Evolutionary conservation across 371 early-diverging fungal species (phyloP).

Genomic region (Syncephalastrum contaminatum): DNA sequence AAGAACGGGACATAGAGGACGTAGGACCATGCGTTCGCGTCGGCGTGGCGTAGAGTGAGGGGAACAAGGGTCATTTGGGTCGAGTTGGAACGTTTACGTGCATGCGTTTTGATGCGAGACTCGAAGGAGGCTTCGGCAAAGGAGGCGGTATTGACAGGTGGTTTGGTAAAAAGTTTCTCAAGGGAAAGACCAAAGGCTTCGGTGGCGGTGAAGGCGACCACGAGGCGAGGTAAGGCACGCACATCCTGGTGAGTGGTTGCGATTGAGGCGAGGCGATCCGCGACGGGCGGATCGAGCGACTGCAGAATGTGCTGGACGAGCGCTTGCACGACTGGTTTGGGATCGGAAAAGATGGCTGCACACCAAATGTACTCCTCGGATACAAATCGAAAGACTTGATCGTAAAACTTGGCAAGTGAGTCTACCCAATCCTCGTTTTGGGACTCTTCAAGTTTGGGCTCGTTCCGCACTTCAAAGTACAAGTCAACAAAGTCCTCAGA

Average conservation of each 20-base stretch:
- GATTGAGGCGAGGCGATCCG: slow-evolving; percentile 24
- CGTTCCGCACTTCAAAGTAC: slow-evolving; percentile 51
- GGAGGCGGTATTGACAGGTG: slow-evolving; percentile 31
- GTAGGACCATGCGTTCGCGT: slow-evolving; percentile 50
- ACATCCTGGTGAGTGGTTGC: slow-evolving; percentile 27
- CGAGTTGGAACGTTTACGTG: slow-evolving; percentile 19
- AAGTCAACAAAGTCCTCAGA: slow-evolving; percentile 56
- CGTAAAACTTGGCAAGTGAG: slow-evolving; percentile 43
- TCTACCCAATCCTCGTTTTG: slow-evolving; percentile 22
- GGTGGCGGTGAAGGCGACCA: slow-evolving; percentile 44
- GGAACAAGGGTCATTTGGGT: slow-evolving; percentile 16
- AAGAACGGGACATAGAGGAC: slow-evolving; percentile 62
- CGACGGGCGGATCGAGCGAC: slow-evolving; percentile 59
- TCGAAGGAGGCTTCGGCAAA: slow-evolving; percentile 11
- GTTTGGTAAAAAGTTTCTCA: slow-evolving; percentile 51
- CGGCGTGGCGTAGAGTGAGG: slow-evolving; percentile 24
- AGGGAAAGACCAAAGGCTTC: slow-evolving; percentile 55
- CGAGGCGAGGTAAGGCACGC: slow-evolving; percentile 34
- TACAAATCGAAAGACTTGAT: slow-evolving; percentile 47
- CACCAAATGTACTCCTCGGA: slow-evolving; percentile 66
- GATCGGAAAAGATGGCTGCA: slow-evolving; percentile 58
- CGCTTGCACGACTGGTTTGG: slow-evolving; percentile 45
- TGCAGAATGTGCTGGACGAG: slow-evolving; percentile 56
- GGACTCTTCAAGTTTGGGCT: slow-evolving; percentile 15
- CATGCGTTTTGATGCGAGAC: slow-evolving; percentile 14